A percentile compares a stretch with the other conserved stretches of the same genome.
phyloP scores from a whole-genome alignment of 768 basidiomycete species.

The Agaricus sinodeliciosus region DNA sequence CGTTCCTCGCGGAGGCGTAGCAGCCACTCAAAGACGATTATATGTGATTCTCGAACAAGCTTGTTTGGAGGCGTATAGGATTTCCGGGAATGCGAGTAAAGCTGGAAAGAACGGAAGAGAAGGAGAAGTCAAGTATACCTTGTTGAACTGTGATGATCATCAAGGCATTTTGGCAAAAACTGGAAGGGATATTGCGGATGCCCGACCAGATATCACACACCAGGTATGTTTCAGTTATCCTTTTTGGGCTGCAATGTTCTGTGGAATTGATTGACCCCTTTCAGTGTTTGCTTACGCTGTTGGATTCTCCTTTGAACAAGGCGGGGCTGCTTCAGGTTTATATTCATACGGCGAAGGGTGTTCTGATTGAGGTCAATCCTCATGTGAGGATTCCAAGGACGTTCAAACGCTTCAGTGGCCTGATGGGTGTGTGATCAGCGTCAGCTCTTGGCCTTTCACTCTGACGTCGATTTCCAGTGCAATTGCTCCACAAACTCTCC shows the following conservation, averaged over 20 bases:
- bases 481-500: conserved; percentile 92
- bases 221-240: conserved; percentile 51
- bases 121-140: conserved; percentile 88
- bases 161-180: conserved; percentile 98
- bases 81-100: conserved; percentile 57
- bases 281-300: conserved; percentile 89
- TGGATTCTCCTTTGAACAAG: conserved; percentile 98
- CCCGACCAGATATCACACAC: conserved; percentile 98
- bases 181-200: conserved; percentile 96
- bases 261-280: not conserved
- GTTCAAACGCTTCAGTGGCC: conserved; percentile 95
- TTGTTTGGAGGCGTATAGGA: conserved; percentile 91
- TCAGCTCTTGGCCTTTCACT: conserved; percentile 7
- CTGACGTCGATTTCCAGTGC: conserved; percentile 46
- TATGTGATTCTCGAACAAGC: conserved; percentile 93
- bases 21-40: conserved; percentile 55
- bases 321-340: conserved; percentile 95
- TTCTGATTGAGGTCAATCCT: conserved; percentile 97
- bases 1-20: conserved; percentile 52
- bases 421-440: conserved; percentile 71
- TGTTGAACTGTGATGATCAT: conserved; percentile 98
- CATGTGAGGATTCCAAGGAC: conserved; percentile 96
- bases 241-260: not conserved
- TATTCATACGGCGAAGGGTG: conserved; percentile 94
- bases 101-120: conserved; percentile 45